phyloP scores from a whole-genome alignment of 805 yeast genomes.

The Nakazawaea sp. region DNA sequence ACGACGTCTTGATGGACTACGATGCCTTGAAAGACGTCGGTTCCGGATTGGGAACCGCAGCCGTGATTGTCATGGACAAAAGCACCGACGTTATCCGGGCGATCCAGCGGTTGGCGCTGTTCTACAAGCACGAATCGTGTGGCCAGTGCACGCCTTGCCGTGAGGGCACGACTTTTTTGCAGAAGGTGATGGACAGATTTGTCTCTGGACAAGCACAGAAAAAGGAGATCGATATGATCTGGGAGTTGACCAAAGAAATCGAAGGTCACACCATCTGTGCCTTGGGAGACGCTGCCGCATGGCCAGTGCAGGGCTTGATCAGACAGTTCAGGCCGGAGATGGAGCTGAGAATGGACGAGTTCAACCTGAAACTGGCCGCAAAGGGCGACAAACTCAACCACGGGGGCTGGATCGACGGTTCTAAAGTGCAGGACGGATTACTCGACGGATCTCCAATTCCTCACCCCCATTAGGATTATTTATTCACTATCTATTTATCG shows the following conservation, averaged over 20 bases:
- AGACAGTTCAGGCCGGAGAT: conserved; percentile 79
- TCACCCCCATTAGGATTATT: conserved; percentile 11
- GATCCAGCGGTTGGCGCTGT: conserved; percentile 76
- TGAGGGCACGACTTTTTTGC: conserved; percentile 86
- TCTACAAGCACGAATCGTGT: conserved; percentile 89
- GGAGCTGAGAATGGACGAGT: conserved; percentile 68
- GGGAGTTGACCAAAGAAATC: conserved; percentile 78
- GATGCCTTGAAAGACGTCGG: conserved; percentile 83
- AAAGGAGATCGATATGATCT: conserved; percentile 78
- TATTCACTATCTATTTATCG: not conserved
- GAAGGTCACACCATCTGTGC: conserved; percentile 94
- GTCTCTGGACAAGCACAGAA: conserved; percentile 72
- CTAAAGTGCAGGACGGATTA: conserved; percentile 53
- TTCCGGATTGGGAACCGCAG: conserved; percentile 88
- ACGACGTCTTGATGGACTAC: conserved; percentile 74
- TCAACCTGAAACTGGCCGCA: conserved; percentile 31
- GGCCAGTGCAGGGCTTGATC: conserved; percentile 90
- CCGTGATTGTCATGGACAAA: conserved; percentile 87
- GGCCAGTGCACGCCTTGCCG: conserved; percentile 95
- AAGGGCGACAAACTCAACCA: conserved; percentile 38
- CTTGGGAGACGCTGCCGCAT: conserved; percentile 87
- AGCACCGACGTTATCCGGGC: conserved; percentile 80
- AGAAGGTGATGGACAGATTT: conserved; percentile 79
- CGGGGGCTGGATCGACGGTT: conserved; percentile 76
- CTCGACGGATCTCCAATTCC: conserved; percentile 59